Evolutionary conservation across 208 protist species (phyloP).

Genomic region (Phytomonas francai): DNA sequence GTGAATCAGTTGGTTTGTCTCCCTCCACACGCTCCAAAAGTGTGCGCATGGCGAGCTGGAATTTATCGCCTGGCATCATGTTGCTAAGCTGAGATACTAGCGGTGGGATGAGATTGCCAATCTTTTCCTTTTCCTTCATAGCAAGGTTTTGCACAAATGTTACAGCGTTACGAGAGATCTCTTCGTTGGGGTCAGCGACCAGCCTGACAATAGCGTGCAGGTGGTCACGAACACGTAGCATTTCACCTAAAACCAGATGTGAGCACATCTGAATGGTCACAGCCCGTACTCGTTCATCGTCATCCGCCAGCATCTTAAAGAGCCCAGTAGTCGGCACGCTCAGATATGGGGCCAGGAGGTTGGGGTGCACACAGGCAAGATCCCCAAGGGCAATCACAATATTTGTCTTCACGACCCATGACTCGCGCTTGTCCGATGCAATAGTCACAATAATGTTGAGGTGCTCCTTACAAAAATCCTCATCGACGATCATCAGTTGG

Average conservation of each 20-base stretch:
- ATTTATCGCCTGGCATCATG: conserved; percentile 74
- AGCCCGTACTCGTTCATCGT: conserved; percentile 78
- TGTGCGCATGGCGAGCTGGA: conserved; percentile 76
- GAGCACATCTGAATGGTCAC: conserved; percentile 90
- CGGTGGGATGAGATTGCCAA: conserved; percentile 82
- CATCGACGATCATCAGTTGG: conserved; percentile 81
- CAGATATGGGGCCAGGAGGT: conserved; percentile 73
- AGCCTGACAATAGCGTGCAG: conserved; percentile 82
- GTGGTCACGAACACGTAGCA: conserved; percentile 86
- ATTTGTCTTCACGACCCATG: conserved; percentile 86
- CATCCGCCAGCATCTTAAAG: conserved; percentile 78
- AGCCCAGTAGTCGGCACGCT: conserved; percentile 67
- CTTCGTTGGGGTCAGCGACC: conserved; percentile 78
- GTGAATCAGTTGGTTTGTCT: conserved; percentile 84
- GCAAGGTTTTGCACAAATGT: conserved; percentile 87
- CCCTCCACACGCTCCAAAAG: conserved; percentile 84
- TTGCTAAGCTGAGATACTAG: conserved; percentile 67
- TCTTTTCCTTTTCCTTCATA: conserved; percentile 85
- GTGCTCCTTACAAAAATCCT: conserved; percentile 61
- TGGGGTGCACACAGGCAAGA: conserved; percentile 85
- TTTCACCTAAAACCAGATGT: conserved; percentile 83
- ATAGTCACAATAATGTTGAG: conserved; percentile 77
- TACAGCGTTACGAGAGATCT: conserved; percentile 77
- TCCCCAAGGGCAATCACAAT: conserved; percentile 82
- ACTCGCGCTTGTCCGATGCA: conserved; percentile 59